phyloP scores from a whole-genome alignment of 352 stramenopile genomes.

The Pythium graminicola region DNA sequence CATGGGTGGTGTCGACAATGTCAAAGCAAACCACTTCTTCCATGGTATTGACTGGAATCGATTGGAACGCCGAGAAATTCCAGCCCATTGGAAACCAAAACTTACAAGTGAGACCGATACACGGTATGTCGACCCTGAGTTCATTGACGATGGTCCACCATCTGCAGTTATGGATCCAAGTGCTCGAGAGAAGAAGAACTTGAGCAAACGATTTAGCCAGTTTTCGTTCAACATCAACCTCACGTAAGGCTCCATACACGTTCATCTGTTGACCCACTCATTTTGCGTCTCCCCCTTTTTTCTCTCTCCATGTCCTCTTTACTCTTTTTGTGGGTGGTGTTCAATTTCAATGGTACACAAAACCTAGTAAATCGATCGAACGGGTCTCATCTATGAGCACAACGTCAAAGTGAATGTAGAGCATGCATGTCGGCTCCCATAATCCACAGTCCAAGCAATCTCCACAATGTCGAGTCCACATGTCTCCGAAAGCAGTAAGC shows the following conservation, averaged over 20 bases:
- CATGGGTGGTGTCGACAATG: slow-evolving; percentile 57
- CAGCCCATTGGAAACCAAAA: slow-evolving; percentile 77
- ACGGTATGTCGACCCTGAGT: slow-evolving; percentile 84
- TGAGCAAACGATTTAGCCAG: slow-evolving; percentile 84
- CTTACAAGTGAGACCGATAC: slow-evolving; percentile 82
- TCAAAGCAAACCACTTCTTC: slow-evolving; percentile 76
- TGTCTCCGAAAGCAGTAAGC: too few relatives aligned
- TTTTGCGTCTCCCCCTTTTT: too few relatives aligned
- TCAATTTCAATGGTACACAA: too few relatives aligned
- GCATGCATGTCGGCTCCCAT: too few relatives aligned
- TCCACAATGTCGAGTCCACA: too few relatives aligned
- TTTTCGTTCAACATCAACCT: slow-evolving; percentile 88
- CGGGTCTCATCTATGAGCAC: too few relatives aligned
- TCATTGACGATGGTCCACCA: slow-evolving; percentile 79
- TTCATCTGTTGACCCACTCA: too few relatives aligned
- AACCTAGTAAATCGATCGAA: too few relatives aligned
- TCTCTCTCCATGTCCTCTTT: too few relatives aligned
- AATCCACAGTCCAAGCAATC: too few relatives aligned
- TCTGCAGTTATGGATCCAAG: slow-evolving; percentile 77
- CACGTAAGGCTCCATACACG: slow-evolving; percentile 4
- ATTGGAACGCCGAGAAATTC: slow-evolving; percentile 59
- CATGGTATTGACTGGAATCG: slow-evolving; percentile 67
- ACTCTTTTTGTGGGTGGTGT: too few relatives aligned
- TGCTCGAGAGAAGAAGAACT: slow-evolving; percentile 45
- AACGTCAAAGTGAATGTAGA: too few relatives aligned